A percentile compares a stretch with the other conserved stretches of the same genome.
Evolutionary conservation across 2,329 filamentous ascomycete genomes (phyloP).

Genomic region (Dryadomyces sulphureus): DNA sequence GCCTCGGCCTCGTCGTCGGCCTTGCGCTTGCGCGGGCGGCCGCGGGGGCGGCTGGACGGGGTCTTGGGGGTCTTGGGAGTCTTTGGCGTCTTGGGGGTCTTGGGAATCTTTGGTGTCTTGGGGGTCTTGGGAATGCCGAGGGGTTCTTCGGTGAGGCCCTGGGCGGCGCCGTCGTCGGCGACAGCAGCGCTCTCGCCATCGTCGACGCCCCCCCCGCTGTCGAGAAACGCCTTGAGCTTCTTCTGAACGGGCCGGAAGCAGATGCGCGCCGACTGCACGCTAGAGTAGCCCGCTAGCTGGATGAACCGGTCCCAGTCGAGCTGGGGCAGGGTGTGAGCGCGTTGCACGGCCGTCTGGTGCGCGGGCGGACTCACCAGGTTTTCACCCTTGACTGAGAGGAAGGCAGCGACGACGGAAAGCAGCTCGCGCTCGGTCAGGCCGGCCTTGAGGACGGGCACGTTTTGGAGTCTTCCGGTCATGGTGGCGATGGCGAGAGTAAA

Average conservation of each 20-base stretch:
- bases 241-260: constrained; percentile 46
- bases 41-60: background rate
- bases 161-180: too few species aligned
- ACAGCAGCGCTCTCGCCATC: background rate
- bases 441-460: background rate
- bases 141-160: background rate
- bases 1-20: too few species aligned
- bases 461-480: background rate
- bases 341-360: too few species aligned
- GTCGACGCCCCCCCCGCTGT: background rate
- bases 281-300: constrained; percentile 8
- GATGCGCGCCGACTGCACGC: constrained; percentile 17
- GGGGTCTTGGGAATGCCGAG: background rate
- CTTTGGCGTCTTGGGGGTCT: background rate
- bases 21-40: background rate
- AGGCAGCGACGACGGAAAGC: constrained; percentile 5
- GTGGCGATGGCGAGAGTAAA: background rate
- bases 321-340: too few species aligned
- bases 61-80: background rate
- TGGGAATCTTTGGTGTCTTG: background rate
- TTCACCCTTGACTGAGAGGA: constrained; percentile 1
- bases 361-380: constrained; percentile 5
- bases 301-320: constrained; percentile 10
- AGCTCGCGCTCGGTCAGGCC: constrained; percentile 10
- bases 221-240: constrained; percentile 30